These are phyloP conservation scores for Kalaharituber pfeilii DNA, from an alignment of 2,329 filamentous ascomycete genomes.

Conservation along the genomic window DNA sequence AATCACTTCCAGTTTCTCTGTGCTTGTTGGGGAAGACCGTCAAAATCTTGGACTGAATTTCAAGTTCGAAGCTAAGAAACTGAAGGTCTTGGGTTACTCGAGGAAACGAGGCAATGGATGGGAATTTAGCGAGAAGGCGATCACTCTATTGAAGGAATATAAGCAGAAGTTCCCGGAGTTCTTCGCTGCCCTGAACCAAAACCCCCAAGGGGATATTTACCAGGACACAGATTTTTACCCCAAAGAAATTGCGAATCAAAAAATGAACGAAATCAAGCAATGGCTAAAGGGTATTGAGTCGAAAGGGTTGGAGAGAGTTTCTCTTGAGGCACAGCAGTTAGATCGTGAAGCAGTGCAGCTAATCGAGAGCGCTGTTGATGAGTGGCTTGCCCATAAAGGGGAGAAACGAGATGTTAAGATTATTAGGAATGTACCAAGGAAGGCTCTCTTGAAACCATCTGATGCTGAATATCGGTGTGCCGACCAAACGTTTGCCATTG, in stretches of 20 bases:
- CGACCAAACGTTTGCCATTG: slow-evolving; percentile 65
- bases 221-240: slow-evolving; percentile 75
- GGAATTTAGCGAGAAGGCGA: slow-evolving; percentile 82
- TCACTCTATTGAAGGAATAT: slow-evolving; percentile 66
- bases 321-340: slow-evolving; percentile 86
- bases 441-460: slow-evolving; percentile 75
- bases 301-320: slow-evolving; percentile 87
- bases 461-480: slow-evolving; percentile 89
- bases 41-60: slow-evolving; percentile 87
- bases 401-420: neutral
- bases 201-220: slow-evolving; percentile 71
- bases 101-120: slow-evolving; percentile 72
- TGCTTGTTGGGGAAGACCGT: slow-evolving; percentile 62
- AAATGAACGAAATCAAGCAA: slow-evolving; percentile 80
- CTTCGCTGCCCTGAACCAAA: slow-evolving; percentile 69
- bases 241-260: slow-evolving; percentile 50
- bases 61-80: slow-evolving; percentile 89
- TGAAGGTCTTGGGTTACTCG: slow-evolving; percentile 91
- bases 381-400: slow-evolving; percentile 11
- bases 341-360: slow-evolving; percentile 75
- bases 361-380: slow-evolving; percentile 61
- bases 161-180: slow-evolving; percentile 93
- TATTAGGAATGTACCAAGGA: slow-evolving; percentile 57
- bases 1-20: slow-evolving; percentile 84
- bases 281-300: slow-evolving; percentile 89